These are phyloP conservation scores for Euryodendron excelsum DNA, from an alignment of 148 eudicot species.

Conservation along the genomic window DNA sequence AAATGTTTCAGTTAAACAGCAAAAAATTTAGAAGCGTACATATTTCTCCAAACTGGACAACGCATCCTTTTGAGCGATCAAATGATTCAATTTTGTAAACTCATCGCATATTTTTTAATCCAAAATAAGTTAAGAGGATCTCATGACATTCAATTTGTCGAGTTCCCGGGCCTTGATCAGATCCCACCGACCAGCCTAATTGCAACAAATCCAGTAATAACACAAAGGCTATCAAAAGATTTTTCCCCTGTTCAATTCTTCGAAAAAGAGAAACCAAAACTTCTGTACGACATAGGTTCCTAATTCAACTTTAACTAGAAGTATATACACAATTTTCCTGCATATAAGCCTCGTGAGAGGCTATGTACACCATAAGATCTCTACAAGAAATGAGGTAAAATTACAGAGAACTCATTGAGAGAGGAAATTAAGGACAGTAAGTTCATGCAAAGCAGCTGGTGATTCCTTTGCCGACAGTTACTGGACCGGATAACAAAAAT, in stretches of 20 bases:
- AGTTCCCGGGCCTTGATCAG: neutral
- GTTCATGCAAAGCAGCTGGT: neutral
- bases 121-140: neutral
- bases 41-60: neutral
- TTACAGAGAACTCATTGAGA: neutral
- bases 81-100: neutral
- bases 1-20: neutral
- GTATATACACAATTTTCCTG: neutral
- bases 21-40: neutral
- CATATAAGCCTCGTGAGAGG: neutral
- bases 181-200: slow-evolving; percentile 7
- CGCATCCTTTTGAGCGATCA: neutral
- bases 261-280: neutral
- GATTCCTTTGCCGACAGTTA: neutral
- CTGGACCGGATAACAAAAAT: neutral
- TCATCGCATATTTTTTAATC: neutral
- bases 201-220: neutral
- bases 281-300: neutral
- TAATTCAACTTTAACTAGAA: neutral
- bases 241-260: neutral
- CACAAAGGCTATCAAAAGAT: neutral
- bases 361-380: neutral
- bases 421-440: neutral
- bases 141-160: neutral
- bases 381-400: neutral